These are phyloP conservation scores for Kodamaea sp. DNA, from an alignment of 1,139 yeast genomes.

Conservation along the genomic window DNA sequence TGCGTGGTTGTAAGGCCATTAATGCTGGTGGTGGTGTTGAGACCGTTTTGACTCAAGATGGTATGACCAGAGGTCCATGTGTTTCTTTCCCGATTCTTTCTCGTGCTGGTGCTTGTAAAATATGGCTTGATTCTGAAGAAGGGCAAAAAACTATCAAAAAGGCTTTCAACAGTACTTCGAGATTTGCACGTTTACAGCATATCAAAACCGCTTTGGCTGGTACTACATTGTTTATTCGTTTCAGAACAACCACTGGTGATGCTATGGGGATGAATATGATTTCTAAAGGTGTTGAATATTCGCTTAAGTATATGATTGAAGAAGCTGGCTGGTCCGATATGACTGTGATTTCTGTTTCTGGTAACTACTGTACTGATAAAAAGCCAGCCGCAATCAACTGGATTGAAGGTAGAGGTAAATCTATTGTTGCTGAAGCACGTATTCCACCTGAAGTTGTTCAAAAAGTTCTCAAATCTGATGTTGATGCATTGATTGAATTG, in stretches of 20 bases:
- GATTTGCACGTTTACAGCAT: slow-evolving; percentile 92
- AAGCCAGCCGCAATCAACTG: slow-evolving; percentile 98
- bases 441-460: slow-evolving; percentile 78
- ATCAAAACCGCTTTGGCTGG: slow-evolving; percentile 97
- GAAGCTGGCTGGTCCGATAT: slow-evolving; percentile 92
- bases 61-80: slow-evolving; percentile 99
- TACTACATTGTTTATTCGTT: slow-evolving; percentile 78
- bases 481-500: slow-evolving; percentile 85
- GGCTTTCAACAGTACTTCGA: slow-evolving; percentile 93
- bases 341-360: slow-evolving; percentile 89
- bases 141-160: slow-evolving; percentile 79
- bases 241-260: slow-evolving; percentile 97
- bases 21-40: slow-evolving; percentile 96
- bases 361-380: slow-evolving; percentile 96
- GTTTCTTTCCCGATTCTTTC: slow-evolving; percentile 76
- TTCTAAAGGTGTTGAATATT: slow-evolving; percentile 92
- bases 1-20: slow-evolving; percentile 98
- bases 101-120: slow-evolving; percentile 92
- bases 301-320: slow-evolving; percentile 79
- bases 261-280: slow-evolving; percentile 99
- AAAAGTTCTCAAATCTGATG: slow-evolving; percentile 85
- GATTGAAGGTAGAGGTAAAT: slow-evolving; percentile 99
- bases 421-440: slow-evolving; percentile 95
- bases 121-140: slow-evolving; percentile 94
- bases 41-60: slow-evolving; percentile 90